Evolutionary conservation across 2,329 filamentous ascomycete species (phyloP).

Genomic region (Aureobasidium sp.): DNA sequence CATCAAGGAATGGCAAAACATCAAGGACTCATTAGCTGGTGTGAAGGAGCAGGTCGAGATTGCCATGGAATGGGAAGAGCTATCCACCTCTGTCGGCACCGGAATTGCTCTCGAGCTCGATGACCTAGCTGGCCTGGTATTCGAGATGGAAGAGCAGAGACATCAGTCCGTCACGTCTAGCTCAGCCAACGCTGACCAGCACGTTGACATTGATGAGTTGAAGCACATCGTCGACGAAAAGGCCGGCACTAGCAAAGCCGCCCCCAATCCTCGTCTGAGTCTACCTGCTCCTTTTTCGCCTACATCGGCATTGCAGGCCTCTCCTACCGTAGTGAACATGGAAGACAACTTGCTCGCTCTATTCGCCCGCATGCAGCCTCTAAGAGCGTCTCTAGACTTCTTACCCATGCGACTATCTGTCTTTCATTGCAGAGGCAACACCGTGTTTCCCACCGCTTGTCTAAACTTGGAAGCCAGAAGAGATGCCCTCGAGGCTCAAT

Average conservation of each 20-base stretch:
- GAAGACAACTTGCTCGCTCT: slow-evolving; percentile 82
- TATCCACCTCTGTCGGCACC: slow-evolving; percentile 92
- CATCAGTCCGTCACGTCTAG: slow-evolving; percentile 70
- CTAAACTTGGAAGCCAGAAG: slow-evolving; percentile 75
- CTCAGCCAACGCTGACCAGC: slow-evolving; percentile 43
- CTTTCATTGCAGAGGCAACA: slow-evolving; percentile 70
- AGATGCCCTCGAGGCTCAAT: slow-evolving; percentile 68
- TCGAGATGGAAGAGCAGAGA: slow-evolving; percentile 95
- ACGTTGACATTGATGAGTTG: slow-evolving; percentile 74
- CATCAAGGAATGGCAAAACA: slow-evolving; percentile 72
- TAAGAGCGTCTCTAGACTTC: slow-evolving; percentile 89
- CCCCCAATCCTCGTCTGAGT: slow-evolving; percentile 58
- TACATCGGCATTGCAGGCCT: slow-evolving; percentile 50
- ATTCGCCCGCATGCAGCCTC: slow-evolving; percentile 90
- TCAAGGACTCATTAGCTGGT: slow-evolving; percentile 65
- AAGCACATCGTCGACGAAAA: slow-evolving; percentile 91
- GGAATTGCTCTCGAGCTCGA: slow-evolving; percentile 77
- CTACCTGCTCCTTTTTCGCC: slow-evolving; percentile 47
- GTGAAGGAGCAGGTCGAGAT: slow-evolving; percentile 90
- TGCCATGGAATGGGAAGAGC: slow-evolving; percentile 97
- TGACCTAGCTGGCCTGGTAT: slow-evolving; percentile 69
- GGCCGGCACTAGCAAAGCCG: slow-evolving; percentile 42
- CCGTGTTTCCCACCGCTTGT: slow-evolving; percentile 80
- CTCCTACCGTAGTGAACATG: slow-evolving; percentile 57
- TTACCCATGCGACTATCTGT: slow-evolving; percentile 87